Conservation (phyloP, 306 rosid genomes). For the Dalbergia cochinchinensis region DNA sequence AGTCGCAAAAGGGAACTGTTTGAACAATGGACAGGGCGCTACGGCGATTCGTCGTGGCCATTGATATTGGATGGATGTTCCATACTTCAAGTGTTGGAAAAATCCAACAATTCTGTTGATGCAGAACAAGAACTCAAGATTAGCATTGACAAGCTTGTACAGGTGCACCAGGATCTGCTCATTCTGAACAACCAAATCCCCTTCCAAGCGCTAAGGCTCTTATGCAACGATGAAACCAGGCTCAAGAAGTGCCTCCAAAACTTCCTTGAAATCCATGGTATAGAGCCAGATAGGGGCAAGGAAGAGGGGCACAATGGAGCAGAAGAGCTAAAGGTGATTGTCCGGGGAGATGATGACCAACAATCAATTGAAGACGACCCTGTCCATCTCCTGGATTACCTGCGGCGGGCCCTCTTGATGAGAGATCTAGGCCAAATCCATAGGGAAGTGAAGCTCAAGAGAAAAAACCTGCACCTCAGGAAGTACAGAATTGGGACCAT, state of each 20-base stretch:
- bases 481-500: not conserved
- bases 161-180: not conserved
- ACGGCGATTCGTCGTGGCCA: too few relatives aligned
- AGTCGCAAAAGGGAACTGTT: too few relatives aligned
- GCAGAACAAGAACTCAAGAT: not conserved
- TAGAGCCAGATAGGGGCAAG: too few relatives aligned
- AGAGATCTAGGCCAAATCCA: not conserved
- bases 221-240: not conserved
- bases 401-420: not conserved
- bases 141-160: not conserved
- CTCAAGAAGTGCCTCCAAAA: too few relatives aligned
- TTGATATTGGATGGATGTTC: not conserved
- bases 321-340: not conserved
- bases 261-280: too few relatives aligned
- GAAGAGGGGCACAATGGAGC: too few relatives aligned
- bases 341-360: not conserved
- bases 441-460: too few relatives aligned
- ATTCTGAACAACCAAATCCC: slow-evolving; percentile 10
- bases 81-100: not conserved
- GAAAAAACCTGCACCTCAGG: not conserved
- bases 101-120: not conserved
- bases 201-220: not conserved
- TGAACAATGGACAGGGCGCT: too few relatives aligned
- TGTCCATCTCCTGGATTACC: not conserved
- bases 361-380: not conserved